Conservation (phyloP, 371 early-diverging fungal species). For the Mortierella polycephala region DNA sequence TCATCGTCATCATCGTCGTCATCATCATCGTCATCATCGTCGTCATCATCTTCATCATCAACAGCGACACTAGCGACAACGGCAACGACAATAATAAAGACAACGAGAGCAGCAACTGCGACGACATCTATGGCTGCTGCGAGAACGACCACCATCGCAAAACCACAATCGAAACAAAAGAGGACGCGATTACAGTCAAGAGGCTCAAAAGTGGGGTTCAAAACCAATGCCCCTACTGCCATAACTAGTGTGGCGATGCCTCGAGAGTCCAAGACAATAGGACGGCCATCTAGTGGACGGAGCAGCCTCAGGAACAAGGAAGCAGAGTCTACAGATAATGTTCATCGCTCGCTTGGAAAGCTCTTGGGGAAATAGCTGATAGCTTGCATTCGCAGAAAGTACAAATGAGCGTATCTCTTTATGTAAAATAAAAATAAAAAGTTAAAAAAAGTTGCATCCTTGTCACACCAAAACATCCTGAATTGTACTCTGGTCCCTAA, state of each 20-base stretch:
- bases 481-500: constrained; percentile 8
- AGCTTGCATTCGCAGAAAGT: too few relatives aligned
- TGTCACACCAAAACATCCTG: constrained; percentile 16
- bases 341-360: too few relatives aligned
- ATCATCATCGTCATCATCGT: too few relatives aligned
- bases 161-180: constrained; percentile 9
- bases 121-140: too few relatives aligned
- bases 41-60: not conserved
- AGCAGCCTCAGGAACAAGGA: too few relatives aligned
- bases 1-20: not conserved
- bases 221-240: not conserved
- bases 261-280: not conserved
- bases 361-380: too few relatives aligned
- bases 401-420: too few relatives aligned
- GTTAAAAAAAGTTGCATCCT: not conserved
- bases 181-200: constrained; percentile 12
- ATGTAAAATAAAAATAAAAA: too few relatives aligned
- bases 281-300: not conserved
- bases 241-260: not conserved
- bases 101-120: too few relatives aligned
- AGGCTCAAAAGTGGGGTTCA: constrained; percentile 1
- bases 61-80: not conserved
- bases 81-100: not conserved
- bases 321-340: too few relatives aligned
- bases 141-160: not conserved